Evolutionary conservation across 2,329 filamentous ascomycete species (phyloP), one percentile per base, ranked within the genome.

Genomic region (Tympanopsis confertula): DNA sequence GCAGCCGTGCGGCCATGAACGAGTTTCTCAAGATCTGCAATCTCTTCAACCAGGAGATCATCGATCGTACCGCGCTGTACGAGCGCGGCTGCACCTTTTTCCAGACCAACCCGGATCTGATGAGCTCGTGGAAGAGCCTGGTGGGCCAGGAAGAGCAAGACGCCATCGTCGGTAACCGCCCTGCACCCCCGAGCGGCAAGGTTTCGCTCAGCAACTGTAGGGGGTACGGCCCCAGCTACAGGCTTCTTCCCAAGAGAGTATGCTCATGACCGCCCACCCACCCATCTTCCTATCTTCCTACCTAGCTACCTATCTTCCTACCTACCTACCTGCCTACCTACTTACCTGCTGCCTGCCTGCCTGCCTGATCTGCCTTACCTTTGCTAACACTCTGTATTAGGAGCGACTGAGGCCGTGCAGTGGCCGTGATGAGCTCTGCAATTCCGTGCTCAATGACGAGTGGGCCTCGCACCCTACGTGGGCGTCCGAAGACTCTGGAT

Each of bases 381-480:
- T n/a, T n/a, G n/a, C n/a, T n/a, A n/a, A 19, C n/a, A 13, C 30
- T 5, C 7, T 20, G 18, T 24, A 37, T 5, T 24, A 74, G 65
- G 91, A 96, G 56, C 82, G 87, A 10, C 78, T 91, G 42, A 93
- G 94, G 63, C 77, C 82, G 1, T 98, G 91, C 63, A 91, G 86
- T 52, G 91, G 91, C 10, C 83, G 91, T 35, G 91, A 98, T 53
- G 87, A 94, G 56, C 79, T 98, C 47, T 98, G 91, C 62, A 82
- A 86, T 47, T 81, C 82, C 18, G 89, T 98, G 1, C 68, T 98
- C 39, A 98, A 98, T 46, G 91, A 98, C 49, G 86, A 95, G 47
- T 98, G 91, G 91, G 91, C 91, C 2, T 96, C 89, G 19, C 91
- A 98, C 60, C 91, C 91, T 3, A 98, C 91, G 0, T 98, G 91